Percentiles rank a stretch among this genome's conserved stretches.
Evolutionary conservation across 2,329 filamentous ascomycete species (phyloP).

Genomic region (Emergomyces orientalis): DNA sequence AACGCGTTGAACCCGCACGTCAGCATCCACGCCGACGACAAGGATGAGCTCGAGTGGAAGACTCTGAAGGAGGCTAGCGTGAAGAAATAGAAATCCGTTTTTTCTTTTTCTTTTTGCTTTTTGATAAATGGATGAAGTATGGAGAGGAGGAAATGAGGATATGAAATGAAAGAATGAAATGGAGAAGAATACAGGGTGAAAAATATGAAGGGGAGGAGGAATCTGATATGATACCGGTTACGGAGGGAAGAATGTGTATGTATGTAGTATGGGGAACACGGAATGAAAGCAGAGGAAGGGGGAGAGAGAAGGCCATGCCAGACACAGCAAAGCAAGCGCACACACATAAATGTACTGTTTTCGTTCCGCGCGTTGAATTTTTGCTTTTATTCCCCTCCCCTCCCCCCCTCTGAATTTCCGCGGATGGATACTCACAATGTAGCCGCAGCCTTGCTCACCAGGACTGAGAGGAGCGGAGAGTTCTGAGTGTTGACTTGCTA

Average conservation of each 20-base stretch:
- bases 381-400: not conserved
- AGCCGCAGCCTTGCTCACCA: not conserved
- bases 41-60: conserved; percentile 36
- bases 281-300: not conserved
- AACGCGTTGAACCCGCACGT: conserved; percentile 37
- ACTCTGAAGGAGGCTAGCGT: conserved; percentile 25
- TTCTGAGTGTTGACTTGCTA: not conserved
- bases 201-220: not conserved
- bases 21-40: conserved; percentile 36
- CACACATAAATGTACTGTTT: not conserved
- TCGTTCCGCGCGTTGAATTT: not conserved
- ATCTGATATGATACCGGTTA: not conserved
- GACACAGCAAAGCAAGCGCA: not conserved
- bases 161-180: not conserved
- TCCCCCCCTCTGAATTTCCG: not conserved
- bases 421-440: not conserved
- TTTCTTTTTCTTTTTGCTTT: not conserved
- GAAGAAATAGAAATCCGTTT: not conserved
- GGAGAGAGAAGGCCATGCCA: not conserved
- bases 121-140: not conserved
- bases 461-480: not conserved
- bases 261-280: not conserved
- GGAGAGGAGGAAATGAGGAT: no score
- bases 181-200: not conserved
- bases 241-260: not conserved